phyloP scores from a whole-genome alignment of 2,329 filamentous ascomycete species.

The Clarireedia homoeocarpa region DNA sequence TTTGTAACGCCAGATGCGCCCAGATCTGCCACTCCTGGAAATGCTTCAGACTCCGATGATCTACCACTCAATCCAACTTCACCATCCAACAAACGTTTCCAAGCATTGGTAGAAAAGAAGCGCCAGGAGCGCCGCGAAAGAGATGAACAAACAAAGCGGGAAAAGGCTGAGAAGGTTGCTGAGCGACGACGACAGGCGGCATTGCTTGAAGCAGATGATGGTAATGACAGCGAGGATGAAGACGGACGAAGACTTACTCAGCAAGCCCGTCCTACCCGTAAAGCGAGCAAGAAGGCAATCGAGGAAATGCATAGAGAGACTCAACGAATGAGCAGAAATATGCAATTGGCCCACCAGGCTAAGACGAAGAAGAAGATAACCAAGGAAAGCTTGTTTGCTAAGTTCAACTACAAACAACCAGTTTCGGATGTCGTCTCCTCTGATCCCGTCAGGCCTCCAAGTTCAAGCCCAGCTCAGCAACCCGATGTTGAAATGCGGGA shows the following conservation, averaged over 20 bases:
- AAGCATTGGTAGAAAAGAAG: constrained; percentile 66
- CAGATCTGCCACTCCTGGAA: constrained; percentile 25
- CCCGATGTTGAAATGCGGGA: constrained; percentile 47
- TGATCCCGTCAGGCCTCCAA: constrained; percentile 35
- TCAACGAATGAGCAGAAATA: constrained; percentile 79
- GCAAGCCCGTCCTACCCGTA: constrained; percentile 61
- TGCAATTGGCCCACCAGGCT: constrained; percentile 85
- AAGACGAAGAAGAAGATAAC: constrained; percentile 88
- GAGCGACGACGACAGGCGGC: constrained; percentile 37
- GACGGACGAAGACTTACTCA: constrained; percentile 62
- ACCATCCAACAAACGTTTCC: constrained; percentile 52
- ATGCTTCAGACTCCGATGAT: constrained; percentile 32
- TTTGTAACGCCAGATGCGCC: constrained; percentile 34
- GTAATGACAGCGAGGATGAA: constrained; percentile 52
- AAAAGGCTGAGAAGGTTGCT: constrained; percentile 28
- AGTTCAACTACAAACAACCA: constrained; percentile 63
- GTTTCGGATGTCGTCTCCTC: constrained; percentile 19
- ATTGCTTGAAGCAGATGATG: constrained; percentile 47
- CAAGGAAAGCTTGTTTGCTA: constrained; percentile 72
- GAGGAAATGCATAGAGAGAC: constrained; percentile 95
- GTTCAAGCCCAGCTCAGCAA: constrained; percentile 45
- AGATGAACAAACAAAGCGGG: constrained; percentile 50
- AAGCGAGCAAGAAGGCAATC: constrained; percentile 88
- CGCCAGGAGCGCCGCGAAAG: constrained; percentile 60
- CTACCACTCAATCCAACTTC: constrained; percentile 36